A percentile compares a stretch with the other conserved stretches of the same genome.
Conservation (phyloP, 2,329 filamentous ascomycete genomes). For the Colletotrichum tropicale region DNA sequence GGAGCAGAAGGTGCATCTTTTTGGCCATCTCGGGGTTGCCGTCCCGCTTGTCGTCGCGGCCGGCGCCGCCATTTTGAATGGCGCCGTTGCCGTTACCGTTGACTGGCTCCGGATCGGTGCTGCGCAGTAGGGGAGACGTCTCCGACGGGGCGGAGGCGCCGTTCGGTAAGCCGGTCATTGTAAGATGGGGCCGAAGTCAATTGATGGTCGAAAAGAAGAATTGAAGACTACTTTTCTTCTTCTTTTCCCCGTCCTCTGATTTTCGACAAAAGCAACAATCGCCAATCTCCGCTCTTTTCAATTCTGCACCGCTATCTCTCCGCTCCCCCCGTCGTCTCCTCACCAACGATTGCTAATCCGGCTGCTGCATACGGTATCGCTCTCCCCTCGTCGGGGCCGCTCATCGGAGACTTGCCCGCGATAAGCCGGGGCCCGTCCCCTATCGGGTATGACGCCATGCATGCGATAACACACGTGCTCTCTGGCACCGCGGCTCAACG, state of each 20-base stretch:
- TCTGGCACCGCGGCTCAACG: not conserved
- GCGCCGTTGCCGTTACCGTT: not conserved
- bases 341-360: not conserved
- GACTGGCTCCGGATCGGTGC: not conserved
- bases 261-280: not conserved
- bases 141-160: constrained; percentile 23
- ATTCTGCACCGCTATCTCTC: not conserved
- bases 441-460: constrained; percentile 7
- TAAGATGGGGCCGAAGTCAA: not conserved
- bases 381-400: not conserved
- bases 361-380: constrained; percentile 2
- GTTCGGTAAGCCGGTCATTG: not conserved
- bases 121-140: constrained; percentile 30
- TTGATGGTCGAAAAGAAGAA: not conserved
- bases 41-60: constrained; percentile 13
- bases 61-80: constrained; percentile 8
- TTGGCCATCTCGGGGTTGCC: constrained; percentile 32
- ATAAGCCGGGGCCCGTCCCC: not conserved
- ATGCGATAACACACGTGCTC: not conserved
- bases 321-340: not conserved
- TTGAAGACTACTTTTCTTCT: not conserved
- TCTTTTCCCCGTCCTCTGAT: not conserved
- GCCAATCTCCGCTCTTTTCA: not conserved
- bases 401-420: constrained; percentile 12
- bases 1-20: constrained; percentile 42